Conservation (phyloP, 2,329 filamentous ascomycete genomes). For the Colletotrichum orchidophilum region DNA sequence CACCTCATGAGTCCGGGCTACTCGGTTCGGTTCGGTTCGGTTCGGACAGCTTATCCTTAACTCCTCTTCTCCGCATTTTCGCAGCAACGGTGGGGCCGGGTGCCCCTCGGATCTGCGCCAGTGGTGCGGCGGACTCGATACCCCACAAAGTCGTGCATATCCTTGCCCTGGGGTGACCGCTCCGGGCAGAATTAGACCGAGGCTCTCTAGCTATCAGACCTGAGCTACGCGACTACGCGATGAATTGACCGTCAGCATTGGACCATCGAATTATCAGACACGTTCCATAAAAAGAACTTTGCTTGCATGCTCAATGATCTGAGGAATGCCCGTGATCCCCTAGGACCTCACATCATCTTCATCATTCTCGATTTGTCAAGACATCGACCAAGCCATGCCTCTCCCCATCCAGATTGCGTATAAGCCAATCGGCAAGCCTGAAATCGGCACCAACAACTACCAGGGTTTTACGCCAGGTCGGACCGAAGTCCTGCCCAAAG, state of each 20-base stretch:
- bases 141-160: not conserved
- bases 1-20: not conserved
- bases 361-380: not conserved
- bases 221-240: not conserved
- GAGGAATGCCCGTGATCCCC: not conserved
- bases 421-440: constrained; percentile 39
- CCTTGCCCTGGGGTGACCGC: not conserved
- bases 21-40: constrained; percentile 25
- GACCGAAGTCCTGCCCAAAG: constrained; percentile 48
- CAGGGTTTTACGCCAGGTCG: constrained; percentile 46
- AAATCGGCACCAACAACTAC: constrained; percentile 35
- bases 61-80: not conserved
- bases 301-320: not conserved
- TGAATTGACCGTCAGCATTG: not conserved
- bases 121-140: not conserved
- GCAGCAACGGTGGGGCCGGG: constrained; percentile 8
- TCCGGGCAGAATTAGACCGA: constrained; percentile 10
- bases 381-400: constrained; percentile 11
- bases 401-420: constrained; percentile 28
- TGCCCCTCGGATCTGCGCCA: not conserved
- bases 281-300: constrained; percentile 16
- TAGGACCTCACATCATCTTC: not conserved
- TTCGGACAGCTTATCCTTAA: not conserved
- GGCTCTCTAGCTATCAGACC: not conserved
- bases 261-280: not conserved